Evolutionary conservation across 176 grass and related monocot species (phyloP).

Genomic region (Cenchrus purpureus): DNA sequence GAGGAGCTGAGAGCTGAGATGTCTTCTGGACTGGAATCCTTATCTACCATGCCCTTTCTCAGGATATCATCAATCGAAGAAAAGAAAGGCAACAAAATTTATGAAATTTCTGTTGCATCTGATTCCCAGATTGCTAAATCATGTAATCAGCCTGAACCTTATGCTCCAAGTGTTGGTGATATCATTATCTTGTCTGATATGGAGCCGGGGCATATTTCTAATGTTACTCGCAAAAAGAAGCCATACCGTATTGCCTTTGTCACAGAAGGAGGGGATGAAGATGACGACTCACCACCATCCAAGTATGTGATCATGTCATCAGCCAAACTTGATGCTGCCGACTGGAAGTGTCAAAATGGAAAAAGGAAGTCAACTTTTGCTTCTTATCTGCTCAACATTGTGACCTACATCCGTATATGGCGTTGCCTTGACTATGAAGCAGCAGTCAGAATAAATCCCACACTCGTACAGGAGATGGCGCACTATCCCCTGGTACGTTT

Average conservation of each 20-base stretch:
- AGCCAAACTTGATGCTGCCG: constrained; percentile 32
- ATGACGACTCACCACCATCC: constrained; percentile 33
- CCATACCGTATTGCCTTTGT: constrained; percentile 41
- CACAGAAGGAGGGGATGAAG: constrained; percentile 44
- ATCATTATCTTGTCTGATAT: constrained; percentile 57
- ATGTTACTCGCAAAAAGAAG: constrained; percentile 32
- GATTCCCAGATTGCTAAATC: constrained; percentile 21
- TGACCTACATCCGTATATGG: constrained; percentile 58
- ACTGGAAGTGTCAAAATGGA: not conserved
- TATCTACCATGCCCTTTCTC: constrained; percentile 40
- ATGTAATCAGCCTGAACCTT: constrained; percentile 29
- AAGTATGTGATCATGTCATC: constrained; percentile 48
- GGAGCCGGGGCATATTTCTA: constrained; percentile 37
- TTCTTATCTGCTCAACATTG: constrained; percentile 59
- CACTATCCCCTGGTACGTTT: constrained; percentile 48
- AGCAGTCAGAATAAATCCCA: constrained; percentile 26
- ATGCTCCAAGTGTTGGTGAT: constrained; percentile 57
- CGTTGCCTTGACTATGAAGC: constrained; percentile 42
- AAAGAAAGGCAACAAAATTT: not conserved
- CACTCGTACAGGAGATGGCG: constrained; percentile 38
- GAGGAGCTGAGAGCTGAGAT: constrained; percentile 69
- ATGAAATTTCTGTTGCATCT: constrained; percentile 11
- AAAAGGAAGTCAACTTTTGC: constrained; percentile 44
- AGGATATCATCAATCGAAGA: constrained; percentile 41
- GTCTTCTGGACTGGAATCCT: constrained; percentile 49